A percentile compares a stretch with the other conserved stretches of the same genome.
phyloP scores from a whole-genome alignment of 1,284 basidiomycete genomes.

The Apiotrichum laibachii region DNA sequence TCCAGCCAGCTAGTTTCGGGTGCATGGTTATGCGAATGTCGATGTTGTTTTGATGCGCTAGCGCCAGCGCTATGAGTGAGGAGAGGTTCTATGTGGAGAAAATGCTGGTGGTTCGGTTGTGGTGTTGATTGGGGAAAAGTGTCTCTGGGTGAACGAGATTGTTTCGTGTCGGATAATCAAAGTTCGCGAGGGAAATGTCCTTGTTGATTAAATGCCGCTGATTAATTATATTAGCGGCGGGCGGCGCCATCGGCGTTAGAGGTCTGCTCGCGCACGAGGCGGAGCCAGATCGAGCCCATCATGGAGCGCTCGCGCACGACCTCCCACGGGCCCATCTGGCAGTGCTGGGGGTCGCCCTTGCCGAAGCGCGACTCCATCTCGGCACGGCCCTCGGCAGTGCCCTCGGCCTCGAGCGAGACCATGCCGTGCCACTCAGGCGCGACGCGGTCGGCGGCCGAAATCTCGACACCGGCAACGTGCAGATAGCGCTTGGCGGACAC shows the following conservation, averaged over 20 bases:
- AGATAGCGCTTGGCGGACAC: slow-evolving; percentile 51
- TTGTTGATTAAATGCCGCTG: too few relatives aligned
- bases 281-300: slow-evolving; percentile 48
- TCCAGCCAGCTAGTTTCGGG: too few relatives aligned
- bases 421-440: slow-evolving; percentile 48
- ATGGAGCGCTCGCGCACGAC: slow-evolving; percentile 48
- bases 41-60: too few relatives aligned
- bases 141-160: neutral
- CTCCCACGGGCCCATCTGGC: slow-evolving; percentile 45
- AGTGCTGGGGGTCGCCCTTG: slow-evolving; percentile 23
- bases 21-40: too few relatives aligned
- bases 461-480: slow-evolving; percentile 49
- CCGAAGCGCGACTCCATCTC: slow-evolving; percentile 43
- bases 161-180: neutral
- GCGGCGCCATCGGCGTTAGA: neutral
- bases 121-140: too few relatives aligned
- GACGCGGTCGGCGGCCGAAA: slow-evolving; percentile 26
- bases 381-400: slow-evolving; percentile 46
- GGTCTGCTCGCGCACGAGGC: slow-evolving; percentile 30
- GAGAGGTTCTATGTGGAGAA: too few relatives aligned
- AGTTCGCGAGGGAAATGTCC: too few relatives aligned
- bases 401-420: slow-evolving; percentile 50
- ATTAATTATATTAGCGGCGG: neutral
- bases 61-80: too few relatives aligned
- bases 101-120: too few relatives aligned